These are phyloP conservation scores for Cylindrotheca closterium DNA, from an alignment of 108 stramenopile genomes.

Conservation along the genomic window DNA sequence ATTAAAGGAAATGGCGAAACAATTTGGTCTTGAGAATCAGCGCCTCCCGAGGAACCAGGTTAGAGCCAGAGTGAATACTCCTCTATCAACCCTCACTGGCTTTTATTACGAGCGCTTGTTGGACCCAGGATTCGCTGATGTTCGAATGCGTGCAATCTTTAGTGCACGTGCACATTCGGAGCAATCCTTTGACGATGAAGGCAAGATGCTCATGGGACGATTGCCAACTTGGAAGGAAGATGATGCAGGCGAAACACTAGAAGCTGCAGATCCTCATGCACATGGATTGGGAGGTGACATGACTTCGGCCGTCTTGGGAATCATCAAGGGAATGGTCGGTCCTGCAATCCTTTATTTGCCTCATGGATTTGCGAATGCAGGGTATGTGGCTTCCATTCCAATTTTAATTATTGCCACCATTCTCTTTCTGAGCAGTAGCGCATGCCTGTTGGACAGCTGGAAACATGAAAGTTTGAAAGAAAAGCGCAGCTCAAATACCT, in stretches of 20 bases:
- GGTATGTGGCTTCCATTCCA: constrained; percentile 49
- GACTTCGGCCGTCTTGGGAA: constrained; percentile 46
- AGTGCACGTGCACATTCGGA: constrained; percentile 11
- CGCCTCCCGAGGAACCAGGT: constrained; percentile 38
- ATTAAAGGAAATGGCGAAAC: constrained; percentile 48
- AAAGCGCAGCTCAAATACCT: not conserved
- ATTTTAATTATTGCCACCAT: constrained; percentile 39
- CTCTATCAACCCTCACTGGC: constrained; percentile 8
- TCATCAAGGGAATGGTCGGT: constrained; percentile 68
- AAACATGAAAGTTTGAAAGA: constrained; percentile 32
- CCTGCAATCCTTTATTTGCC: constrained; percentile 68
- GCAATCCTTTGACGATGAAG: constrained; percentile 18
- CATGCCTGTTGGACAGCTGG: constrained; percentile 54
- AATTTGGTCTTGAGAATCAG: constrained; percentile 48
- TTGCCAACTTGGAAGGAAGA: constrained; percentile 18
- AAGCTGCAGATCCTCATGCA: constrained; percentile 35
- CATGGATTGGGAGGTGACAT: constrained; percentile 43
- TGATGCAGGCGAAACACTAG: constrained; percentile 27
- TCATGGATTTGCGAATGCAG: constrained; percentile 56
- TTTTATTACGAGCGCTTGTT: constrained; percentile 22
- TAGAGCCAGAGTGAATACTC: constrained; percentile 23
- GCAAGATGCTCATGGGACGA: constrained; percentile 19
- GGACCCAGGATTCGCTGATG: constrained; percentile 17
- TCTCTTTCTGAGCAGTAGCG: constrained; percentile 43
- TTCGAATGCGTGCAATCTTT: constrained; percentile 33